phyloP scores from a whole-genome alignment of 805 yeast species.

The Candida arabinofermentans region DNA sequence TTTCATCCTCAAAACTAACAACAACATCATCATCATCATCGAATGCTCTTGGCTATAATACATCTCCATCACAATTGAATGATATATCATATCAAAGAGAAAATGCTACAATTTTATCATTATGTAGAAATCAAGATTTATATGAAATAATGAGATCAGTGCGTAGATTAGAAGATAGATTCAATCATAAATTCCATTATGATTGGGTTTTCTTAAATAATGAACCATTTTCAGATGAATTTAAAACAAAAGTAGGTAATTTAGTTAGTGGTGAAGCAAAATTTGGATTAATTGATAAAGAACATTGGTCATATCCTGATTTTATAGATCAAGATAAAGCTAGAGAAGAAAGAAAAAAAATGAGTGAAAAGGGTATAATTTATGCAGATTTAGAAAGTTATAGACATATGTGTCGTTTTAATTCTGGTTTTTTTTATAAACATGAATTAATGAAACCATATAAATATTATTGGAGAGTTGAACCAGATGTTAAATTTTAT shows the following conservation, averaged over 20 bases:
- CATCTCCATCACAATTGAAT: background rate
- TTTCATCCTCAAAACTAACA: background rate
- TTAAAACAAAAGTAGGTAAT: slow-evolving; percentile 48
- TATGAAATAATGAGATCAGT: slow-evolving; percentile 57
- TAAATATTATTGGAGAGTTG: slow-evolving; percentile 74
- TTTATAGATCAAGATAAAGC: slow-evolving; percentile 76
- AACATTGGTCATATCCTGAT: slow-evolving; percentile 86
- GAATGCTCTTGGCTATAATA: background rate
- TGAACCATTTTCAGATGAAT: slow-evolving; percentile 66
- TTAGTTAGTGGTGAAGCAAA: slow-evolving; percentile 63
- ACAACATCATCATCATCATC: background rate
- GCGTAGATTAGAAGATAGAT: slow-evolving; percentile 70
- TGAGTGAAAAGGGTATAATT: slow-evolving; percentile 40
- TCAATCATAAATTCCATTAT: slow-evolving; percentile 70
- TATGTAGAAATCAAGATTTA: slow-evolving; percentile 69
- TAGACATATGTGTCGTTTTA: slow-evolving; percentile 46
- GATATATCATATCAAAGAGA: slow-evolving; percentile 19
- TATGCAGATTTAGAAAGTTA: slow-evolving; percentile 40
- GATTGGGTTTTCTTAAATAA: slow-evolving; percentile 94
- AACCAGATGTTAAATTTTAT: slow-evolving; percentile 57
- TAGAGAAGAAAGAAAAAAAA: slow-evolving; percentile 50
- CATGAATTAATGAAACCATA: slow-evolving; percentile 56
- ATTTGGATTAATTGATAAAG: slow-evolving; percentile 69
- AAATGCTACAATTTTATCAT: slow-evolving; percentile 54
- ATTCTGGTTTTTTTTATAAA: slow-evolving; percentile 51